These are phyloP conservation scores for Carallia pectinifolia DNA, from an alignment of 345 rosid species.

Conservation along the genomic window DNA sequence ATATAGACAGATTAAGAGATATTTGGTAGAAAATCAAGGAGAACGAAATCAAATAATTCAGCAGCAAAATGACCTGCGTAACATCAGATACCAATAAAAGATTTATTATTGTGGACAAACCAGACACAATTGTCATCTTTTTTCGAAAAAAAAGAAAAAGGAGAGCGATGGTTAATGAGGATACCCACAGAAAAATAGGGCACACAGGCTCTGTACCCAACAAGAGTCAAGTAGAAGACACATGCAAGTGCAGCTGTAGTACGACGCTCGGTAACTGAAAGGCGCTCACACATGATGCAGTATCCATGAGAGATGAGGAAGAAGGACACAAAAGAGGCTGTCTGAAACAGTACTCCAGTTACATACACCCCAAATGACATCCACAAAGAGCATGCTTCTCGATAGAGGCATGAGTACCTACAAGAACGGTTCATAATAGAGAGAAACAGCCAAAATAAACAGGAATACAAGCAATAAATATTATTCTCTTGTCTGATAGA, in stretches of 20 bases:
- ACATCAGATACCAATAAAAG: slow-evolving; percentile 6
- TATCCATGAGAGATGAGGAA: slow-evolving; percentile 91
- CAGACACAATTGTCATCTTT: not conserved
- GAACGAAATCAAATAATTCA: slow-evolving; percentile 77
- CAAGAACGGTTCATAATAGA: slow-evolving; percentile 12
- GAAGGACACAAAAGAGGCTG: slow-evolving; percentile 85
- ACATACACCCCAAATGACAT: slow-evolving; percentile 94
- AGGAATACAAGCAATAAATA: too few relatives aligned
- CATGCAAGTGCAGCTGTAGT: slow-evolving; percentile 82
- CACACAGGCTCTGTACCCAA: slow-evolving; percentile 91
- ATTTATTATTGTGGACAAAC: not conserved
- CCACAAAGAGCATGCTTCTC: slow-evolving; percentile 83
- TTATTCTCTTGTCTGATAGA: too few relatives aligned
- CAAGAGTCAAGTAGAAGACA: slow-evolving; percentile 78
- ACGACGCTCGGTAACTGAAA: slow-evolving; percentile 71
- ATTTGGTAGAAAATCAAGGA: slow-evolving; percentile 79
- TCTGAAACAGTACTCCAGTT: slow-evolving; percentile 89
- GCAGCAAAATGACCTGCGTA: slow-evolving; percentile 70
- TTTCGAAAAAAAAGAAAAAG: too few relatives aligned
- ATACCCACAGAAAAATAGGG: slow-evolving; percentile 83
- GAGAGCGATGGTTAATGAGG: not conserved
- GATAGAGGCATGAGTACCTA: slow-evolving; percentile 91
- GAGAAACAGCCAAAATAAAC: not conserved
- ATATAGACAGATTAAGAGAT: slow-evolving; percentile 61
- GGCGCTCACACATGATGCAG: slow-evolving; percentile 84